These are phyloP conservation scores for Cytospora piceicola DNA, from an alignment of 2,329 filamentous ascomycete species.

Conservation along the genomic window DNA sequence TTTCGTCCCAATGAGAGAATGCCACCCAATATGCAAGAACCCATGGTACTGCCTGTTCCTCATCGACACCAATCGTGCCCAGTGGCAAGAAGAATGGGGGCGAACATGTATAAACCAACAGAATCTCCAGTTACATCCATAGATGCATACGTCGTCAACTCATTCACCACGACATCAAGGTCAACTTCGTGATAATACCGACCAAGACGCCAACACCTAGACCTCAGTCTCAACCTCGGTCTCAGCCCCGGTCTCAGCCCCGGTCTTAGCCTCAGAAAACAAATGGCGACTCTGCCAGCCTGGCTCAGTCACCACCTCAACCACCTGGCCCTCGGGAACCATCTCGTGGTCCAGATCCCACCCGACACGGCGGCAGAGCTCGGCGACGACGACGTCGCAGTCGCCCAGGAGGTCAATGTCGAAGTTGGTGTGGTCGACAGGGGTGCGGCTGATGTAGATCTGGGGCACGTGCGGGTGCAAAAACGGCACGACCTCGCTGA, in stretches of 20 bases:
- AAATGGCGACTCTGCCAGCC: slow-evolving; percentile 50
- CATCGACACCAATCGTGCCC: neutral
- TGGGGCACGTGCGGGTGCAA: slow-evolving; percentile 81
- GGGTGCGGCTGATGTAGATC: slow-evolving; percentile 85
- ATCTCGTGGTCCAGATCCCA: slow-evolving; percentile 85
- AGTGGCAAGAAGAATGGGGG: too few species aligned
- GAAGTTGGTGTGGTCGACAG: slow-evolving; percentile 88
- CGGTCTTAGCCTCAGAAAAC: slow-evolving; percentile 39
- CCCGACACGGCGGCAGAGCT: slow-evolving; percentile 79
- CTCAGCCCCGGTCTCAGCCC: too few species aligned
- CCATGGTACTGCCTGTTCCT: neutral
- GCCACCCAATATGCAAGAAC: neutral
- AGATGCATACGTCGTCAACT: too few species aligned
- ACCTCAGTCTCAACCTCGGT: too few species aligned
- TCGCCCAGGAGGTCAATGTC: slow-evolving; percentile 96
- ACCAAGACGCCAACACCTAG: neutral
- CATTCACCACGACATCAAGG: neutral
- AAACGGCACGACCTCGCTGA: slow-evolving; percentile 86
- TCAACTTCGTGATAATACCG: neutral
- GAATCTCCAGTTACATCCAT: too few species aligned
- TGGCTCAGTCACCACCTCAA: slow-evolving; percentile 58
- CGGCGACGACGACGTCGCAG: slow-evolving; percentile 86
- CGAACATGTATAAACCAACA: neutral
- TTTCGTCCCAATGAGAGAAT: neutral
- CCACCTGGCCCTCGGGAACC: slow-evolving; percentile 68